phyloP scores from a whole-genome alignment of 257 asterid species.

The Solanum pimpinellifolium region DNA sequence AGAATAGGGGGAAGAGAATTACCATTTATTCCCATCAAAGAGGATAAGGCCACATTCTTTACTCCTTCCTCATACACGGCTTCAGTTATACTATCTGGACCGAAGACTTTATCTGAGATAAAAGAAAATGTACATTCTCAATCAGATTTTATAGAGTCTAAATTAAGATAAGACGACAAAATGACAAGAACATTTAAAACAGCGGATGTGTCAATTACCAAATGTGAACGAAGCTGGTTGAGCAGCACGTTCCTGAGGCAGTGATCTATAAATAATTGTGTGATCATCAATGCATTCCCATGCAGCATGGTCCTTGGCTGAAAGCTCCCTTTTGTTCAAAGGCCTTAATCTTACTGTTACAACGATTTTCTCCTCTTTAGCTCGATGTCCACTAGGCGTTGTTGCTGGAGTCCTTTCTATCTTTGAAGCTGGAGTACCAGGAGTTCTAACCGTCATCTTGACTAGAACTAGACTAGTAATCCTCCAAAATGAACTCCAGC shows the following conservation, averaged over 20 bases:
- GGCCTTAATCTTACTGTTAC: conserved; percentile 91
- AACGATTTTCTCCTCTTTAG: conserved; percentile 77
- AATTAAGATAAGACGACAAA: background rate
- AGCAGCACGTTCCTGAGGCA: conserved; percentile 47
- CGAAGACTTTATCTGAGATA: conserved; percentile 75
- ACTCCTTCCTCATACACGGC: conserved; percentile 83
- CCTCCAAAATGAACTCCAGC: background rate
- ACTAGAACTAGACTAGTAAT: background rate
- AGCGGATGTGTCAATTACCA: conserved; percentile 30
- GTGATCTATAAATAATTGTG: conserved; percentile 50
- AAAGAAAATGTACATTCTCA: background rate
- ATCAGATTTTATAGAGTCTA: background rate
- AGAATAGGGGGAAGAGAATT: background rate
- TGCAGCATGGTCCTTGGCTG: conserved; percentile 64
- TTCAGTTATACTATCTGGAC: conserved; percentile 65
- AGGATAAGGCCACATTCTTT: conserved; percentile 83
- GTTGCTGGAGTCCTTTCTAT: conserved; percentile 57
- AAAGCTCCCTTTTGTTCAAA: conserved; percentile 72
- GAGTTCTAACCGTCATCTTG: conserved; percentile 65
- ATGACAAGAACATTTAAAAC: background rate
- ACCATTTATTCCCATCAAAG: conserved; percentile 97
- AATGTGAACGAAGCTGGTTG: conserved; percentile 52
- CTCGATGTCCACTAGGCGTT: conserved; percentile 58
- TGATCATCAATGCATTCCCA: conserved; percentile 88
- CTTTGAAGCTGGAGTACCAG: conserved; percentile 70